Evolutionary conservation across 1,139 yeast species (phyloP).

Genomic region (Meyerozyma guilliermondii): DNA sequence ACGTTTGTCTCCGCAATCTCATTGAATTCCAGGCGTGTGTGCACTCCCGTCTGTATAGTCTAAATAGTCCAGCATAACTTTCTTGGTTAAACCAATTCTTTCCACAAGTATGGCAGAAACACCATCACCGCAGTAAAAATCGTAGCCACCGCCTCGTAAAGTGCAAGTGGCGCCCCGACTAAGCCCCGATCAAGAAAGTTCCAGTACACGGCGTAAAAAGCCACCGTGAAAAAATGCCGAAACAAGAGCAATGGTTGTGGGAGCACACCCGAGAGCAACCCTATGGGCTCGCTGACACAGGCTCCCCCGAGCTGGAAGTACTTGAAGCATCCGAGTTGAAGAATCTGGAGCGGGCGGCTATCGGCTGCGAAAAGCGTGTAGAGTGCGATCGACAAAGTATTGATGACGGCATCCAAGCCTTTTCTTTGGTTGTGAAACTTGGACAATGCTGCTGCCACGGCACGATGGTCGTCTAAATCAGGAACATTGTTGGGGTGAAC

Average conservation of each 20-base stretch:
- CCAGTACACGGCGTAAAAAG: constrained; percentile 71
- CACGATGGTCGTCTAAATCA: constrained; percentile 53
- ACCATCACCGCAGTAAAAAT: constrained; percentile 71
- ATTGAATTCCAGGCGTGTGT: neutral
- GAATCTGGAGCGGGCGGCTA: constrained; percentile 51
- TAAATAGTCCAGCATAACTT: too few species aligned
- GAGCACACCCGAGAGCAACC: constrained; percentile 74
- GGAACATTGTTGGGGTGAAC: constrained; percentile 54
- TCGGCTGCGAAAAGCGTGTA: constrained; percentile 91
- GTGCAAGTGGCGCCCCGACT: constrained; percentile 65
- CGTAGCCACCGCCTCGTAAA: constrained; percentile 64
- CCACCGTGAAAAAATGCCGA: constrained; percentile 85
- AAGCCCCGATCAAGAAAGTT: constrained; percentile 66
- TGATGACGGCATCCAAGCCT: constrained; percentile 74
- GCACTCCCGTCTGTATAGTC: too few species aligned
- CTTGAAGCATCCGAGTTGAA: constrained; percentile 85
- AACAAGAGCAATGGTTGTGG: constrained; percentile 73
- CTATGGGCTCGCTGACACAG: constrained; percentile 74
- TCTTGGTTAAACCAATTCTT: too few species aligned
- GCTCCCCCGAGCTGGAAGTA: constrained; percentile 85
- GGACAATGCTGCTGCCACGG: constrained; percentile 49
- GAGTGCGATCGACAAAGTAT: constrained; percentile 85
- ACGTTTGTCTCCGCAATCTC: neutral
- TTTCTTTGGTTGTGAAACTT: constrained; percentile 78
- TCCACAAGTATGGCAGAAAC: constrained; percentile 68